Base-by-base conservation (phyloP, 2,329 filamentous ascomycete genomes). In the Aspergillus ruber region DNA sequence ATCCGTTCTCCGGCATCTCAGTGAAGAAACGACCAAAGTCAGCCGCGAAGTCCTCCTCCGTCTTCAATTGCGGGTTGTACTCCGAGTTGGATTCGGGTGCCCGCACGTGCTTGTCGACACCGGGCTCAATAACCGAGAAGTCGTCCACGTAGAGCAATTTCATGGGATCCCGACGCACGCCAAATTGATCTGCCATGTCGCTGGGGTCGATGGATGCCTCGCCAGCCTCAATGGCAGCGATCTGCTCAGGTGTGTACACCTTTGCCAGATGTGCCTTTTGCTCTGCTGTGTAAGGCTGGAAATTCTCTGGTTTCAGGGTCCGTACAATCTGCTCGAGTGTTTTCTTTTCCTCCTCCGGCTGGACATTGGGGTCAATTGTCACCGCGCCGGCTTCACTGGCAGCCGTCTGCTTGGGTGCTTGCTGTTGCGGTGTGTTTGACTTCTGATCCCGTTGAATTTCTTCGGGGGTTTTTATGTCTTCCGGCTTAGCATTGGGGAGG, bases 81-180 rank as follows among this genome's bases (percentile, higher is more conserved):
- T 80, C 74, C 60, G 75, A 77, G 59, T 76, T 76, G 48, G 66
- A 70, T 63, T 70, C 67, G 42, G 67, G 71, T 49, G 71, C 66
- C 70, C 75, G 56, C 71, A 79, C 66, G 74, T 73, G 81, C 64
- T 84, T 80, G 72, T 97, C 91, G 51, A 93, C 79, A 43, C 88
- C 76, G 45, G 89, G 88, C 61, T 88, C 81, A 53, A 91, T 78
- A 48, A 79, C 79, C 50, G 85, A 81, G 61, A 95, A 86, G 67
- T 95, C 88, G 65, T 96, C 90, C 47, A 91, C 72, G 67, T 95
- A 93, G 51, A 81, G 75, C 43, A 90, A 73, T 45, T 76, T 75
- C 75, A 88, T 86, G 7, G 83, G 78, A 64, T 95, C 90, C 46
- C 74, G 77, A 51, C 89, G 83, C 57, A 87, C 68, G 39, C 81